Conservation (phyloP, 129 eudicot genomes). For the Saussurea involucrata region DNA sequence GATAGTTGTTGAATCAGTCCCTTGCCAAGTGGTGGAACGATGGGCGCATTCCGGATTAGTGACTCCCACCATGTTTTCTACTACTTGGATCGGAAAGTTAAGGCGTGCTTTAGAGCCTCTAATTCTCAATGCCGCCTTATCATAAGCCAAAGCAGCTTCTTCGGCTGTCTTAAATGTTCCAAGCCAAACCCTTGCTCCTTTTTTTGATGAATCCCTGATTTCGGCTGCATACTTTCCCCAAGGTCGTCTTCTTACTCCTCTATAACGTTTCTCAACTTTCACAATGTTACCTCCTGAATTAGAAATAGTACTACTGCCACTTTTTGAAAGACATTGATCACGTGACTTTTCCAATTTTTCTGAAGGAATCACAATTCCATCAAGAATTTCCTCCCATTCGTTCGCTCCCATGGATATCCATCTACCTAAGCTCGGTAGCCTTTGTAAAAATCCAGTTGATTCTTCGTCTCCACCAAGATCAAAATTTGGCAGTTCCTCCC, state of each 20-base stretch:
- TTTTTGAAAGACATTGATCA: background rate
- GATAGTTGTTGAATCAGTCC: background rate
- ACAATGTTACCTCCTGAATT: background rate
- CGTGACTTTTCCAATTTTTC: background rate
- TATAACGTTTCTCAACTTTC: conserved; percentile 40
- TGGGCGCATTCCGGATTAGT: conserved; percentile 5
- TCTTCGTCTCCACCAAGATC: conserved; percentile 25
- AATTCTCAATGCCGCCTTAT: conserved; percentile 76
- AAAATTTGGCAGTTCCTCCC: conserved; percentile 53
- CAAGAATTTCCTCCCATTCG: conserved; percentile 72
- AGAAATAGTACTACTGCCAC: background rate
- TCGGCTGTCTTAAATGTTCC: conserved; percentile 79
- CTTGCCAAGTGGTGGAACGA: background rate
- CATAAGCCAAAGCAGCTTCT: conserved; percentile 92
- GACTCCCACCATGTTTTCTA: conserved; percentile 27
- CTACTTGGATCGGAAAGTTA: conserved; percentile 54
- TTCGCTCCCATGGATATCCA: conserved; percentile 92
- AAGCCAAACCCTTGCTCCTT: conserved; percentile 76
- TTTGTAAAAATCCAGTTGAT: conserved; percentile 42
- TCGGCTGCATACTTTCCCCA: conserved; percentile 98
- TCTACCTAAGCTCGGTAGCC: conserved; percentile 81
- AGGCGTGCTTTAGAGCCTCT: conserved; percentile 67
- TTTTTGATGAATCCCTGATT: conserved; percentile 68
- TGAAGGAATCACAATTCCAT: conserved; percentile 31
- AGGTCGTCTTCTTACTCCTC: conserved; percentile 83